Base-by-base conservation (phyloP, 345 rosid species). In the Sisymbrium altissimum region DNA sequence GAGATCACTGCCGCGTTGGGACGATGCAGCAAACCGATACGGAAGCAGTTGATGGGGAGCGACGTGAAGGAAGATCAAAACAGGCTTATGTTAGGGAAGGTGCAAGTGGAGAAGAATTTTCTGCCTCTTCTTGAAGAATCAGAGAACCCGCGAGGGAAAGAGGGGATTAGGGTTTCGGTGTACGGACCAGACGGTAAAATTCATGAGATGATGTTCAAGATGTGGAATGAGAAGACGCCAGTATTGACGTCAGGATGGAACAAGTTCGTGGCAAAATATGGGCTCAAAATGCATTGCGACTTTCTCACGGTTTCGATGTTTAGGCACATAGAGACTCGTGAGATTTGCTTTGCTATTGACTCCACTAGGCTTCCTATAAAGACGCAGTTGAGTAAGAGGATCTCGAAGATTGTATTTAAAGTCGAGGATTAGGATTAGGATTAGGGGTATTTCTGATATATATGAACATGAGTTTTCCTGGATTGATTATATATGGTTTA, bases 101-200 rank as follows among this genome's bases (percentile, higher is more conserved):
- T 18, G 5, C 58, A 32, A 33, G 18, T 35, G 65, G 57, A 43
- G 46, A 50, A 70, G 45, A 43, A 1, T 7, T 33, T 57, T 53
- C 3, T 43, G 27, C 11, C 18, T 6, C 35, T 57, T 32, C 65
- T 70, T 3, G 3, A 30, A 9, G 57, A 45, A 30, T 13, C 65
- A 14, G 65, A 56, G 56, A 15, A 27, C 4, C 9, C 64, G 0
- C 46, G 6, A 0, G 14, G 12, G 32, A 66, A 5, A 9, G 18
- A 45, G 0, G 66, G 53, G 44, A 1, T n/a, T 33, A 14, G 3
- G 56, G 56, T 70, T 56, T 1, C 2, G 54, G 73, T 70, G 7
- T 70, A 55, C 35, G 65, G 73, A 70, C 64, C 65, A 58, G 56
- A 70, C 35, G 74, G 56, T 21, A 12, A 30, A 12, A 23, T 9